These are phyloP conservation scores for Phytopythium vexans DNA, from an alignment of 352 stramenopile genomes.

Conservation along the genomic window DNA sequence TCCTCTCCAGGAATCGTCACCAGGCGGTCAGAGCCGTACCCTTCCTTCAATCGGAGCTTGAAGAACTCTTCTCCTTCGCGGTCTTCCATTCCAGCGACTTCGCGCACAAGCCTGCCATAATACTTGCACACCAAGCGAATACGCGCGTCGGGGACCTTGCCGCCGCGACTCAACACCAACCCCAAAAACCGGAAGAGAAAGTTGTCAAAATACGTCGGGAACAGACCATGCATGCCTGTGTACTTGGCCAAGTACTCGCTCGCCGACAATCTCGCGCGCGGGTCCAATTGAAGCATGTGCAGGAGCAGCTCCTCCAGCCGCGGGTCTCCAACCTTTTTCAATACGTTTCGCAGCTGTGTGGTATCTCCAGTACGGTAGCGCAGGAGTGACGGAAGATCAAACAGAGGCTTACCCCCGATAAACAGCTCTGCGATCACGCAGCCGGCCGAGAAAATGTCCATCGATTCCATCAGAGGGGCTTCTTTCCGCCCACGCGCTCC, in stretches of 20 bases:
- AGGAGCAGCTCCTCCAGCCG: conserved; percentile 87
- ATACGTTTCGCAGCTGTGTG: conserved; percentile 66
- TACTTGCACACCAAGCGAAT: conserved; percentile 92
- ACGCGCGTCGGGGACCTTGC: conserved; percentile 89
- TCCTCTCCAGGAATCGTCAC: conserved; percentile 35
- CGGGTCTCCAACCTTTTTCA: conserved; percentile 93
- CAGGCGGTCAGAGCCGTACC: conserved; percentile 72
- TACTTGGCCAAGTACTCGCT: conserved; percentile 90
- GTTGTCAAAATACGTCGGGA: conserved; percentile 84
- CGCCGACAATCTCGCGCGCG: conserved; percentile 78
- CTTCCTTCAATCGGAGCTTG: conserved; percentile 76
- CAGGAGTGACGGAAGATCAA: conserved; percentile 93
- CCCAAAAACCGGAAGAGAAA: conserved; percentile 91
- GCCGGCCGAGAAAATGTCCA: conserved; percentile 98
- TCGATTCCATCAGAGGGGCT: conserved; percentile 79
- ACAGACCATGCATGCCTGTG: conserved; percentile 51
- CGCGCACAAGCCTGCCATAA: conserved; percentile 89
- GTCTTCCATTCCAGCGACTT: conserved; percentile 91
- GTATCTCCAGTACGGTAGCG: conserved; percentile 81
- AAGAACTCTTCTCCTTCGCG: conserved; percentile 90
- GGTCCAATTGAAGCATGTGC: conserved; percentile 94
- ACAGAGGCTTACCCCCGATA: conserved; percentile 92
- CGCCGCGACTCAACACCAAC: conserved; percentile 72
- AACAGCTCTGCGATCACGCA: conserved; percentile 98
- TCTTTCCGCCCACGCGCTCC: conserved; percentile 41